A percentile compares a stretch with the other conserved stretches of the same genome.
These are phyloP conservation scores for Sugiyamaella americana DNA, from an alignment of 805 yeast genomes.

Conservation along the genomic window DNA sequence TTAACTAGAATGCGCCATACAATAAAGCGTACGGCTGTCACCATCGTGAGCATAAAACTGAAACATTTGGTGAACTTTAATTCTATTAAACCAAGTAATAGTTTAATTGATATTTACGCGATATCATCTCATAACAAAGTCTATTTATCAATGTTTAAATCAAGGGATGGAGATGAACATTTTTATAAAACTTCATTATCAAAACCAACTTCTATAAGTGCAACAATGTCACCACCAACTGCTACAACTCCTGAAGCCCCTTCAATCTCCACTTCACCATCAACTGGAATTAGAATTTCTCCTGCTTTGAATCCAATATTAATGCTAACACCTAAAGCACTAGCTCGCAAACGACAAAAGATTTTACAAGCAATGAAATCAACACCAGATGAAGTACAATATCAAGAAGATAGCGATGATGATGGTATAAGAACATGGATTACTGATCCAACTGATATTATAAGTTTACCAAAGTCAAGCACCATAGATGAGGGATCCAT, in stretches of 20 bases:
- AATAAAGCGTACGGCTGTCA: no score
- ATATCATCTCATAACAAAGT: no score
- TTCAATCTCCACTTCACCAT: not conserved
- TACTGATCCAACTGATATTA: not conserved
- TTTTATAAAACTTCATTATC: not conserved
- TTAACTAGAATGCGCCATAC: no score
- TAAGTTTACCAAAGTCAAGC: no score
- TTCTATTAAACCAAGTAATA: no score
- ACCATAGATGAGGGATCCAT: not conserved
- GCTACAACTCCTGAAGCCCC: not conserved
- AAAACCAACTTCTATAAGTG: not conserved
- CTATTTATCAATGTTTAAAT: no score
- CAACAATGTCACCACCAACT: no score
- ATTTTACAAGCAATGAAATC: not conserved
- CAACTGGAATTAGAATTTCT: not conserved
- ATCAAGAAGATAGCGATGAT: not conserved
- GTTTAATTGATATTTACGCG: no score
- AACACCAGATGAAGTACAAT: not conserved
- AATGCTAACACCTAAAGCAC: constrained; percentile 9
- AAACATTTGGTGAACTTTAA: no score
- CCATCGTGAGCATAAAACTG: no score
- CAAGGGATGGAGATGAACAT: not conserved
- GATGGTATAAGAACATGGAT: not conserved
- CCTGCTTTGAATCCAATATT: constrained; percentile 3
- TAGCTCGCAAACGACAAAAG: constrained; percentile 2